Base-by-base conservation (phyloP, 805 yeast species). In the Pichia heedii region DNA sequence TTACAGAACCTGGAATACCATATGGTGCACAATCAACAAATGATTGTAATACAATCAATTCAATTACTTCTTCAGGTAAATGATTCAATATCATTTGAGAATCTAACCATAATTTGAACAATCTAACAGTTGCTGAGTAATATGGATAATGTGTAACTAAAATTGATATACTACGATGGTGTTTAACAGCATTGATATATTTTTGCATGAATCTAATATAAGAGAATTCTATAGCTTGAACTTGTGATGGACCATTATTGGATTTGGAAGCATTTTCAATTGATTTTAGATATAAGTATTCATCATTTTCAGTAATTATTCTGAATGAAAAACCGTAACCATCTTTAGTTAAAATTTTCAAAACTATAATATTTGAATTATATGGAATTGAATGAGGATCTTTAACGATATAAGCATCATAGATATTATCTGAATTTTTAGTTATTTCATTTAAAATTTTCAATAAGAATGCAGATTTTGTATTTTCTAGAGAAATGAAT, bases 1-100 rank as follows among this genome's bases (percentile, higher is more conserved):
- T 81, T 9, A 82, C 78, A 43, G 90, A 79, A 22, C 81, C 76
- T 3, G 98, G 97, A 2, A 77, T 73, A 1, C 77, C 71, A 64
- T 74, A 89, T n/a, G 97, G 95, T 0, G 84, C 79, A 9, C 89
- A 81, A 56, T 88, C 94, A 37, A 87, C 82, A 65, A 90, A 93
- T 18, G 86, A 85, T 53, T 83, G 79, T 49, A 88, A 67, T 4
- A 88, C 94, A 45, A 93, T 62, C 41, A 93, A 69, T 62, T 93
- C 99, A 36, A 84, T 70, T 33, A 85, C 67, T 56, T 87, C 95
- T 41, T 88, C 95, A 15, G 73, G 66, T 50, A 90, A 71, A 54
- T 85, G 94, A 19, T 74, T 65, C 33, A 81, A 66, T 26, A 93
- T 68, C 41, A 85, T 60, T 57, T 93, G 99, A 1, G 84, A 71